A percentile compares a stretch with the other conserved stretches of the same genome.
phyloP scores from a whole-genome alignment of 2,329 filamentous ascomycete species.

The Fusarium piperis region DNA sequence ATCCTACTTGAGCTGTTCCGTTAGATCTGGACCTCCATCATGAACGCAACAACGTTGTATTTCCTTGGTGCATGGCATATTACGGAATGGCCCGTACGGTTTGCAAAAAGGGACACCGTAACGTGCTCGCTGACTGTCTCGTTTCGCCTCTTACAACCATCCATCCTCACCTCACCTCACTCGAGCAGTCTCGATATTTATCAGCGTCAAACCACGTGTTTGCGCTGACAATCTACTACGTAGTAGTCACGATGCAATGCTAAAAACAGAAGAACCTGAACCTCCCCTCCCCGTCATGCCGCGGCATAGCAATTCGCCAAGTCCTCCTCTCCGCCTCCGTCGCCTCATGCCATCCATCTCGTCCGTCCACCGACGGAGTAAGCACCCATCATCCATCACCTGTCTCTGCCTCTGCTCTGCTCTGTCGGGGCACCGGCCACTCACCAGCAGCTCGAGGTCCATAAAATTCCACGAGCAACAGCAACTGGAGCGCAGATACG shows the following conservation, averaged over 20 bases:
- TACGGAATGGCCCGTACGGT: not conserved
- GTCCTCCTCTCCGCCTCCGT: not conserved
- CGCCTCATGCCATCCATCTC: slow-evolving; percentile 1
- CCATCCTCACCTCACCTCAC: not conserved
- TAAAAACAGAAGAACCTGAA: not conserved
- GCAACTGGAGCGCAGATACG: slow-evolving; percentile 23
- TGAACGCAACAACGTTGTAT: slow-evolving; percentile 26
- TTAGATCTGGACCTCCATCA: not conserved
- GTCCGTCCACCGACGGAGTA: not conserved
- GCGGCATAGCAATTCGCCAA: not conserved
- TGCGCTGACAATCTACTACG: not conserved
- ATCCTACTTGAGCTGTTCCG: not conserved
- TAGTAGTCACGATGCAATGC: not conserved
- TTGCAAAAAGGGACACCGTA: not conserved
- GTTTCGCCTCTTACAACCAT: not conserved
- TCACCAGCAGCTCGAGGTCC: not conserved
- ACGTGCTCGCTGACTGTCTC: not conserved
- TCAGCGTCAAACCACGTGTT: slow-evolving; percentile 3
- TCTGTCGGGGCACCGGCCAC: not conserved
- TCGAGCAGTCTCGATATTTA: not conserved
- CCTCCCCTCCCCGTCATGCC: not conserved
- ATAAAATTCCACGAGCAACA: slow-evolving; percentile 1
- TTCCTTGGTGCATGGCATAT: not conserved
- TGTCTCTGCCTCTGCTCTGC: not conserved
- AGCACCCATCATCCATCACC: not conserved